Base-by-base conservation (phyloP, 2,329 filamentous ascomycete species). In the Cercospora canescens region DNA sequence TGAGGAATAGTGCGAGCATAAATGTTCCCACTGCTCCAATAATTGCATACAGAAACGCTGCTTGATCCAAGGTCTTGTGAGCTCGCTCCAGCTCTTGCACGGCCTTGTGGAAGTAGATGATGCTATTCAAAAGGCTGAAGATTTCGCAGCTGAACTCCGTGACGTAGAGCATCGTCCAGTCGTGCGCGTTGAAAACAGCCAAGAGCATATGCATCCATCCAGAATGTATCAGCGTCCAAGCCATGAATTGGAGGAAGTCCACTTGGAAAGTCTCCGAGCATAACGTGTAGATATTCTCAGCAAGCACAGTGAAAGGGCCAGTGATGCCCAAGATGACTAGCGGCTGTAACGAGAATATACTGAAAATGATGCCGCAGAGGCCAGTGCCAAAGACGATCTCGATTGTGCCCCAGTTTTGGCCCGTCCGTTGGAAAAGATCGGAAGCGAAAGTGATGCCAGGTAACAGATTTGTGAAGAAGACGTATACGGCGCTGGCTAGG, bases 111-210 rank as follows among this genome's bases (percentile, higher is more conserved):
- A 90, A 88, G 76, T 90, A 90, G 70, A 90, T 89, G 65, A 90
- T 84, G 70, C 86, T 88, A 76, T 90, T 90, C 30, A 90, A 79
- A 8, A 90, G 81, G 2, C 87, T 88, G 74, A 90, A 90, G 62
- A 90, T 88, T 74, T 90, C 88, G 50, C 86, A 87, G 66, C 83
- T 88, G 75, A 89, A 90, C 21, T 84, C 87, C 2, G 88, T 90
- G 57, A 90, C 88, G 75, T 90, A 90, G 71, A 86, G 82, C 88
- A 90, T 90, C 0, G 88, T 90, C 86, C 87, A 90, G 76, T 89
- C 87, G 72, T 90, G 87, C 4, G 87, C 88, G 75, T 90, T 90
- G 76, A 89, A 85, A 59, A 89, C 84, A 62, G 88, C 87, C 12
- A 90, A 80, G 3, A 89, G 76, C 70, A 85, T 85, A 72, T 89